A percentile compares a stretch with the other conserved stretches of the same genome.
Conservation (phyloP, 768 basidiomycete species). For the Polyporus arcularius region DNA sequence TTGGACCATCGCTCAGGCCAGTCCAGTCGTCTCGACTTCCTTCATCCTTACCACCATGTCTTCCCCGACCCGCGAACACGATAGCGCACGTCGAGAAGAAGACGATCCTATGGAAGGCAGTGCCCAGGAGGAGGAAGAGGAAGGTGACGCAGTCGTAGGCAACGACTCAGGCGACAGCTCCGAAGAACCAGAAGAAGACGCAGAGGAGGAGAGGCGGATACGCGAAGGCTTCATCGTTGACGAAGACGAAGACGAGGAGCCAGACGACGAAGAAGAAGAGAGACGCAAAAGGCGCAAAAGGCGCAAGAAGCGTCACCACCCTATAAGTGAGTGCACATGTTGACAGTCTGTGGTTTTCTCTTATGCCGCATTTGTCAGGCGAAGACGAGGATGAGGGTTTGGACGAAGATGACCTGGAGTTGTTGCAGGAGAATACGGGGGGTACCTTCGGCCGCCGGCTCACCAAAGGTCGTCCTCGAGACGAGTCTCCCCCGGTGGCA, state of each 20-base stretch:
- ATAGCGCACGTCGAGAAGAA: slow-evolving; percentile 30
- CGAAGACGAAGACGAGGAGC: slow-evolving; percentile 84
- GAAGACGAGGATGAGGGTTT: slow-evolving; percentile 62
- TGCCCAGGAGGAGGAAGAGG: slow-evolving; percentile 44
- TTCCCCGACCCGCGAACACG: slow-evolving; percentile 46
- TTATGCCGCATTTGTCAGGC: slow-evolving; percentile 29
- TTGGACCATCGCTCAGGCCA: slow-evolving; percentile 7
- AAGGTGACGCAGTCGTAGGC: slow-evolving; percentile 52
- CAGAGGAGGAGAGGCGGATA: slow-evolving; percentile 79
- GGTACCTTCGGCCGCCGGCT: slow-evolving; percentile 56
- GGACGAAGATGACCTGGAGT: slow-evolving; percentile 88
- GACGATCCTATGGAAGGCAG: slow-evolving; percentile 62
- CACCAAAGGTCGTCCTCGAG: slow-evolving; percentile 72
- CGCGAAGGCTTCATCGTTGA: slow-evolving; percentile 92
- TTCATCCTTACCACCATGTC: slow-evolving; percentile 27
- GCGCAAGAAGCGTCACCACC: slow-evolving; percentile 60
- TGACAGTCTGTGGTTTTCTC: slow-evolving; percentile 6
- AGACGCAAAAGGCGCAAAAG: slow-evolving; percentile 67
- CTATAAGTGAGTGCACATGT: slow-evolving; percentile 44
- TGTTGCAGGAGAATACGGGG: slow-evolving; percentile 84
- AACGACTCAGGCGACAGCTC: slow-evolving; percentile 81
- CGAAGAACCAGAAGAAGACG: slow-evolving; percentile 89
- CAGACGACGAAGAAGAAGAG: slow-evolving; percentile 56
- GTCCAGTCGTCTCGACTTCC: slow-evolving; percentile 7
- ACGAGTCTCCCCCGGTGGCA: slow-evolving; percentile 64